A percentile compares a stretch with the other conserved stretches of the same genome.
Evolutionary conservation across 495 filamentous ascomycete species (phyloP).

Genomic region (Penicillium verhagenii): DNA sequence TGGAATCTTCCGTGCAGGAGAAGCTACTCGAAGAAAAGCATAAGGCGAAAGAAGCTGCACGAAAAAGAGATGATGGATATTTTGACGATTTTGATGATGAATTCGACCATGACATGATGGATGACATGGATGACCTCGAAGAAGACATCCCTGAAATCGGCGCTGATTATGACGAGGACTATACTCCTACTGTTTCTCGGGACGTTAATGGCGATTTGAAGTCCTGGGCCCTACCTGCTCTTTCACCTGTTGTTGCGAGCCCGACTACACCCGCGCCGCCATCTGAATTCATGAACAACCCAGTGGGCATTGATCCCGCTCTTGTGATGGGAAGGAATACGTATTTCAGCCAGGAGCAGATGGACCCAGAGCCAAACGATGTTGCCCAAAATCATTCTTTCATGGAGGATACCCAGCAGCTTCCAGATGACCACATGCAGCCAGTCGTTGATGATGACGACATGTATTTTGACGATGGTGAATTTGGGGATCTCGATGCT

Average conservation of each 20-base stretch:
- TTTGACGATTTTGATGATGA: conserved; percentile 56
- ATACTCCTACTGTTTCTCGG: conserved; percentile 22
- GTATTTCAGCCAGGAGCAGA: neutral
- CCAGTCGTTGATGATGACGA: conserved; percentile 53
- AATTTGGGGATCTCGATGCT: conserved; percentile 55
- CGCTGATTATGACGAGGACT: conserved; percentile 53
- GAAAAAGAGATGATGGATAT: conserved; percentile 43
- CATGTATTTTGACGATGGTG: conserved; percentile 78
- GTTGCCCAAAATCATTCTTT: neutral
- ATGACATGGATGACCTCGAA: conserved; percentile 71
- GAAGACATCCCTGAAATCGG: conserved; percentile 76
- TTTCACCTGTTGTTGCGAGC: conserved; percentile 41
- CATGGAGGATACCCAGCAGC: neutral
- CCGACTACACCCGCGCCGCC: conserved; percentile 27
- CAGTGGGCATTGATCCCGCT: neutral
- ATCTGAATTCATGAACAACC: conserved; percentile 7
- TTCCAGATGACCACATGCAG: neutral
- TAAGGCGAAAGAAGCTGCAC: conserved; percentile 62
- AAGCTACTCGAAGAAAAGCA: conserved; percentile 82
- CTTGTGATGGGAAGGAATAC: neutral
- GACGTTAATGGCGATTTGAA: conserved; percentile 29
- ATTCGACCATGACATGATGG: conserved; percentile 66
- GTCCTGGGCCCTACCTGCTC: conserved; percentile 35
- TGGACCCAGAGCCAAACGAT: neutral
- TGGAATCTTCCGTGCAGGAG: conserved; percentile 78